Percentiles rank a stretch among this genome's conserved stretches.
These are phyloP conservation scores for Yamadazyma conglobata DNA, from an alignment of 1,139 yeast species.

Conservation along the genomic window DNA sequence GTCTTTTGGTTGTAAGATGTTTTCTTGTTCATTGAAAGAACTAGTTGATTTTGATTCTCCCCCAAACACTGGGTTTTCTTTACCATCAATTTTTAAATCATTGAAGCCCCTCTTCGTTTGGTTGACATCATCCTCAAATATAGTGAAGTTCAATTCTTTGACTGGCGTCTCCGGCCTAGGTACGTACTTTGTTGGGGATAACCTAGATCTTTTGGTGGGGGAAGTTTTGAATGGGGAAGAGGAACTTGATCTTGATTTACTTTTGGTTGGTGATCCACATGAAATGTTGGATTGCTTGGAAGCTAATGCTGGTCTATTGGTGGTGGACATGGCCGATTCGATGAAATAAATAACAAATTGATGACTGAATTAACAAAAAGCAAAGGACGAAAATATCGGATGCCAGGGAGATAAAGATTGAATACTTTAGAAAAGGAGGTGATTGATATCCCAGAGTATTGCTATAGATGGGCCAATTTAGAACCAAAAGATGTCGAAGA, in stretches of 20 bases:
- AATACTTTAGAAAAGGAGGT: background rate
- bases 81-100: slow-evolving; percentile 14
- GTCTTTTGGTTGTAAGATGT: slow-evolving; percentile 40
- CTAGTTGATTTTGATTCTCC: background rate
- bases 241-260: slow-evolving; percentile 12
- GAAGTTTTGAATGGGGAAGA: slow-evolving; percentile 17
- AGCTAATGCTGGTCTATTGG: slow-evolving; percentile 12
- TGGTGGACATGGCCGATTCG: slow-evolving; percentile 5
- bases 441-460: too few relatives aligned
- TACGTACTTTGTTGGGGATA: slow-evolving; percentile 27
- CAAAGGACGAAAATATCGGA: background rate
- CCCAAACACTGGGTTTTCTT: slow-evolving; percentile 10
- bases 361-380: too few relatives aligned
- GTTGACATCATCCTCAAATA: slow-evolving; percentile 32
- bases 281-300: slow-evolving; percentile 15
- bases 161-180: slow-evolving; percentile 12
- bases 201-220: slow-evolving; percentile 28
- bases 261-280: slow-evolving; percentile 23
- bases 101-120: slow-evolving; percentile 9
- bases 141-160: slow-evolving; percentile 22
- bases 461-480: too few relatives aligned
- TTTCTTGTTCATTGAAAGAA: slow-evolving; percentile 38
- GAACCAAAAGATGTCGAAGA: too few relatives aligned
- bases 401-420: too few relatives aligned
- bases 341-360: slow-evolving; percentile 1